Evolutionary conservation across 2,329 filamentous ascomycete species (phyloP), one percentile per base, ranked within the genome.

Genomic region (Leptographium lundbergii): DNA sequence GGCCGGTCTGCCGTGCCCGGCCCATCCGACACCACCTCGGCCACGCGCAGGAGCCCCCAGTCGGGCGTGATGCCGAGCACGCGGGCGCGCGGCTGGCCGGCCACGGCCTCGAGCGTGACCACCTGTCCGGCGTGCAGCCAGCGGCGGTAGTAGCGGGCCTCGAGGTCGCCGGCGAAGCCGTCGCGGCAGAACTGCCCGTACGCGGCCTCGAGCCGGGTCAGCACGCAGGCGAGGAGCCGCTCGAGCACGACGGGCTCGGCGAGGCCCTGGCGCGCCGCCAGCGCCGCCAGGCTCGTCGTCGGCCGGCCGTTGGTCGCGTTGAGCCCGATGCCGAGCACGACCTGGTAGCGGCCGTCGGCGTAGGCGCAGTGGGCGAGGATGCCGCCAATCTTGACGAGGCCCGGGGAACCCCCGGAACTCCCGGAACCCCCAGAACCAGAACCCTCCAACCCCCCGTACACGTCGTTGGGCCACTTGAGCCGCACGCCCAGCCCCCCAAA

Each of bases 391-490:
- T 99, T 99, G 64, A 91, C 85, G 65, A 94, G n/a, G n/a, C n/a
- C n/a, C n/a, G n/a, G n/a, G n/a, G n/a, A n/a, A n/a, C n/a, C n/a
- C n/a, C n/a, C n/a, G n/a, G n/a, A n/a, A n/a, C n/a, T n/a, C n/a
- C n/a, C n/a, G n/a, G n/a, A n/a, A n/a, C n/a, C n/a, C n/a, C n/a
- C n/a, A n/a, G n/a, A n/a, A n/a, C n/a, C n/a, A n/a, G n/a, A n/a
- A n/a, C n/a, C n/a, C n/a, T n/a, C n/a, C n/a, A n/a, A n/a, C n/a
- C n/a, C n/a, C n/a, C n/a, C n/a, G 67, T 90, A 92, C 58, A 99
- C 89, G 68, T 99, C 94, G 67, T 99, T 99, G 13, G 94, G 94
- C 94, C 94, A 99, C 71, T 99, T 99, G 36, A 99, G 74, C 69
- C 88, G 91, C 48, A 99, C 79, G 0, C 89, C 88, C 5, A 97